phyloP scores from a whole-genome alignment of 306 rosid genomes.

The Cicer yamashitae region DNA sequence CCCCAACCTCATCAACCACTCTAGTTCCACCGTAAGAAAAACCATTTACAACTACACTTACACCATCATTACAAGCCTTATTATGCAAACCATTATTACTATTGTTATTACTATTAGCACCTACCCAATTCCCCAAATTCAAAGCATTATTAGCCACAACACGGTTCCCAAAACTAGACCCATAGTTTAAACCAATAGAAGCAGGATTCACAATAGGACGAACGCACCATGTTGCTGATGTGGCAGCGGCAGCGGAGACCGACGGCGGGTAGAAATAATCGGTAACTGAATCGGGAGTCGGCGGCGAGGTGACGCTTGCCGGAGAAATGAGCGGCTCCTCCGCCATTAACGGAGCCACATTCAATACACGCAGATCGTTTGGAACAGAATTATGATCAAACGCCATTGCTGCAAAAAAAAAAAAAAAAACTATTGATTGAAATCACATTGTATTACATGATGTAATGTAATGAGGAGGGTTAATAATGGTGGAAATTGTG shows the following conservation, averaged over 20 bases:
- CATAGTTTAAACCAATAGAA: slow-evolving; percentile 52
- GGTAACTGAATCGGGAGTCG: slow-evolving; percentile 46
- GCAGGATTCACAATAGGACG: slow-evolving; percentile 55
- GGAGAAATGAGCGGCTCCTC: slow-evolving; percentile 71
- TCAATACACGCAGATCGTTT: slow-evolving; percentile 64
- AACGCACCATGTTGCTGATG: slow-evolving; percentile 62
- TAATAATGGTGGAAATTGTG: slow-evolving; percentile 16
- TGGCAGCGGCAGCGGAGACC: slow-evolving; percentile 53
- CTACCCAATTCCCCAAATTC: slow-evolving; percentile 54
- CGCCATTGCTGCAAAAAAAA: slow-evolving; percentile 57
- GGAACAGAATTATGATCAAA: slow-evolving; percentile 75
- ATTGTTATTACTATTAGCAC: slow-evolving; percentile 20
- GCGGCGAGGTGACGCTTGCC: slow-evolving; percentile 24
- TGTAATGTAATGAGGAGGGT: too few species aligned
- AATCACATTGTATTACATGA: background rate
- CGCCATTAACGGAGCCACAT: slow-evolving; percentile 57
- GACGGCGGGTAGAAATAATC: slow-evolving; percentile 55
- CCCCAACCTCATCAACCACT: slow-evolving; percentile 56
- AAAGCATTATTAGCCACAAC: slow-evolving; percentile 49
- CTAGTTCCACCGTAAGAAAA: slow-evolving; percentile 45
- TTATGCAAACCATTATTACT: slow-evolving; percentile 46
- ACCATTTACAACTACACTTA: slow-evolving; percentile 38
- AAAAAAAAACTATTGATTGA: background rate
- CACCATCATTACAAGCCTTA: slow-evolving; percentile 53
- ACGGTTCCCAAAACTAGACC: slow-evolving; percentile 48